These are phyloP conservation scores for Melaleuca alternifolia DNA, from an alignment of 345 rosid species.

Conservation along the genomic window DNA sequence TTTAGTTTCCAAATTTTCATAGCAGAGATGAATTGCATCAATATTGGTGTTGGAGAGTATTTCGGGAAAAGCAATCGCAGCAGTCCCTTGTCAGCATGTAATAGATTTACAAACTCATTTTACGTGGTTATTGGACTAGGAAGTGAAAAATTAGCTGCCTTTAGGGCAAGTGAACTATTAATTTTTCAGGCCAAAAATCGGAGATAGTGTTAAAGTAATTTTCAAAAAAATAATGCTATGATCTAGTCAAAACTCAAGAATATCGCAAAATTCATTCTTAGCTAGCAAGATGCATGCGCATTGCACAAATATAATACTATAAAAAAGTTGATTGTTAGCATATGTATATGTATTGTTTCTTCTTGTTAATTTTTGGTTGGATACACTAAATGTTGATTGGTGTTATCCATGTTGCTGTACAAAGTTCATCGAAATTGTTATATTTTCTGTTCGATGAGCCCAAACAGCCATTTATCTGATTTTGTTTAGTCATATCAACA, in stretches of 20 bases:
- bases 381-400: neutral
- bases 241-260: neutral
- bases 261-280: neutral
- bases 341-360: neutral
- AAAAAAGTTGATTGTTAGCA: neutral
- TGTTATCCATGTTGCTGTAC: neutral
- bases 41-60: neutral
- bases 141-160: neutral
- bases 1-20: neutral
- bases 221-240: neutral
- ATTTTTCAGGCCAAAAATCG: neutral
- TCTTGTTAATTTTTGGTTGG: neutral
- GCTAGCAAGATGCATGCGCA: neutral
- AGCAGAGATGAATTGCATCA: neutral
- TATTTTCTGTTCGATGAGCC: neutral
- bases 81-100: neutral
- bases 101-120: no score
- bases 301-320: neutral
- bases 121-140: neutral
- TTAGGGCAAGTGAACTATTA: neutral
- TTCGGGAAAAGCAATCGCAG: neutral
- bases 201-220: neutral
- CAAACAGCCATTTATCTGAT: neutral
- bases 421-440: neutral
- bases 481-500: neutral